phyloP scores from a whole-genome alignment of 2,329 filamentous ascomycete genomes.

The Coniochaeta prunicola region DNA sequence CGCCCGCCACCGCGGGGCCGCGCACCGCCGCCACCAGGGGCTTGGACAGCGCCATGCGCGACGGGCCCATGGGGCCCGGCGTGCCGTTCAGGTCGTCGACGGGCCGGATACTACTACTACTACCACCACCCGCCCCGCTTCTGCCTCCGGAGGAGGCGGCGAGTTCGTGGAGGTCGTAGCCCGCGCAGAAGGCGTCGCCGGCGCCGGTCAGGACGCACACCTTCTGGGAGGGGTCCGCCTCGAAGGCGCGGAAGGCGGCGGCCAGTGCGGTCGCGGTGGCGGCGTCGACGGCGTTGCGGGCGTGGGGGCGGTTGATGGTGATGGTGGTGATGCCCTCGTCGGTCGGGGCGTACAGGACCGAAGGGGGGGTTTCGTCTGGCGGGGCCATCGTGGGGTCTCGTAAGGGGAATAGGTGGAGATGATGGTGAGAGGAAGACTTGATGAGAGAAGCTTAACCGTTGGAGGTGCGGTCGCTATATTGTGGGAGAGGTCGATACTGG shows the following conservation, averaged over 20 bases:
- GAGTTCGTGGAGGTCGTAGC: constrained; percentile 42
- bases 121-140: no score
- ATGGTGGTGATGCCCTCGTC: constrained; percentile 43
- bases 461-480: no score
- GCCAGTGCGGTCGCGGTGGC: constrained; percentile 39
- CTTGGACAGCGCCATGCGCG: constrained; percentile 22
- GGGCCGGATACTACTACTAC: no score
- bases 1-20: constrained; percentile 46
- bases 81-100: background rate
- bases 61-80: background rate
- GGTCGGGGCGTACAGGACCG: constrained; percentile 1
- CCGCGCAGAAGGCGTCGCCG: constrained; percentile 41
- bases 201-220: constrained; percentile 42
- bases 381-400: background rate
- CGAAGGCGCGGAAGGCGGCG: constrained; percentile 39
- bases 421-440: no score
- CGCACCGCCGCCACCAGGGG: constrained; percentile 44
- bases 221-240: constrained; percentile 40
- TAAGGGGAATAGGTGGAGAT: no score
- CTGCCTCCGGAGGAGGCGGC: no score
- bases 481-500: no score
- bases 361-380: background rate
- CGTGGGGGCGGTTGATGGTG: constrained; percentile 41
- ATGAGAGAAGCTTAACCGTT: no score
- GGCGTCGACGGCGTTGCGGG: constrained; percentile 44